Percentiles rank a stretch among this genome's conserved stretches.
phyloP scores from a whole-genome alignment of 345 rosid species.

The Brassica juncea region DNA sequence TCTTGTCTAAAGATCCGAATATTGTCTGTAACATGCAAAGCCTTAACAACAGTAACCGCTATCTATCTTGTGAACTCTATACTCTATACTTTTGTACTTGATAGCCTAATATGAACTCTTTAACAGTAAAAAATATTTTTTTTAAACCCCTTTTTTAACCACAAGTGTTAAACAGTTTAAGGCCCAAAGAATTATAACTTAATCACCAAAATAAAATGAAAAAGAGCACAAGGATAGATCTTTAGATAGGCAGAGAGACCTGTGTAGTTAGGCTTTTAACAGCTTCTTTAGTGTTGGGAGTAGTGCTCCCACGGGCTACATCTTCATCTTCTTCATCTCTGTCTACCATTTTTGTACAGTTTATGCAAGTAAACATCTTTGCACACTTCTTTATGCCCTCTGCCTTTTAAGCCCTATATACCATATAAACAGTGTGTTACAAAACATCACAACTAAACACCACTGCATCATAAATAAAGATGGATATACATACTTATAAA shows the following conservation, averaged over 20 bases:
- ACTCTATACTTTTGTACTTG: slow-evolving; percentile 24
- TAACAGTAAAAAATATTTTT: background rate
- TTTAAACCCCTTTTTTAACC: slow-evolving; percentile 9
- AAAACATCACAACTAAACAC: slow-evolving; percentile 15
- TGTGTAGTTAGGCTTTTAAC: slow-evolving; percentile 99
- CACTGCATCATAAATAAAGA: background rate
- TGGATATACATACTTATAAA: background rate
- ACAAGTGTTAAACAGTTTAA: slow-evolving; percentile 23
- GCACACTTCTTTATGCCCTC: slow-evolving; percentile 25
- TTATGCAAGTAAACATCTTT: slow-evolving; percentile 93
- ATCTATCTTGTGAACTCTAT: slow-evolving; percentile 6
- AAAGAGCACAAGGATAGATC: slow-evolving; percentile 19
- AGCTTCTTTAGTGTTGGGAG: slow-evolving; percentile 90
- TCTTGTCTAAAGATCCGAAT: slow-evolving; percentile 33
- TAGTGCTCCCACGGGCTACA: slow-evolving; percentile 69
- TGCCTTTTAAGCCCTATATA: slow-evolving; percentile 16
- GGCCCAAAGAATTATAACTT: slow-evolving; percentile 13
- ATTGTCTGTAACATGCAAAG: slow-evolving; percentile 31
- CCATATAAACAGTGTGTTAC: slow-evolving; percentile 3
- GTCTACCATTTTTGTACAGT: slow-evolving; percentile 81
- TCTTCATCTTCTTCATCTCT: slow-evolving; percentile 58
- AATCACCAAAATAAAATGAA: slow-evolving; percentile 29
- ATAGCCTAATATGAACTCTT: slow-evolving; percentile 11
- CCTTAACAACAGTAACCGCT: slow-evolving; percentile 33
- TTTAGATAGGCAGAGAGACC: slow-evolving; percentile 51